These are phyloP conservation scores for Niebla homalea DNA, from an alignment of 495 filamentous ascomycete genomes.

Conservation along the genomic window DNA sequence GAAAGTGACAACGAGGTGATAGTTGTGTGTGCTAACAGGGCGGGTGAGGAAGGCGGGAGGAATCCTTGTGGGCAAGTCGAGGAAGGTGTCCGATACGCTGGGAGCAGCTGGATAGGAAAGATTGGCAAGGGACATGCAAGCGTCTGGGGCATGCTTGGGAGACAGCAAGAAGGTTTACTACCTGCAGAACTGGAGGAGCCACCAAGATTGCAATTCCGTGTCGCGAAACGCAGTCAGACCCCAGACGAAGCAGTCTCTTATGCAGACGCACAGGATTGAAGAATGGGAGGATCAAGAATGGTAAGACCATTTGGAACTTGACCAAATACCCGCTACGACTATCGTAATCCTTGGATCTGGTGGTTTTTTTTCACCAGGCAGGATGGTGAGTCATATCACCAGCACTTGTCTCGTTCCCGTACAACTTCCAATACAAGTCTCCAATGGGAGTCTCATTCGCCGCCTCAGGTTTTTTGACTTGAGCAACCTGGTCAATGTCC, in stretches of 20 bases:
- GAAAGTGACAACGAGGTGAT: slow-evolving; percentile 42
- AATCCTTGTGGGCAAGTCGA: slow-evolving; percentile 5
- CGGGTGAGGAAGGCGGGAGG: slow-evolving; percentile 33
- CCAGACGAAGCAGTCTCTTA: no score
- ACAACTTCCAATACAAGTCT: neutral
- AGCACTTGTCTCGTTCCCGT: neutral
- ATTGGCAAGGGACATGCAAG: slow-evolving; percentile 21
- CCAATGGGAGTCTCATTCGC: neutral
- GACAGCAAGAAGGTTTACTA: slow-evolving; percentile 32
- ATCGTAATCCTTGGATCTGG: no score
- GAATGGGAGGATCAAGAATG: no score
- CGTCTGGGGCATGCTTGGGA: slow-evolving; percentile 27
- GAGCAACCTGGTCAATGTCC: neutral
- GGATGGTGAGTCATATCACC: neutral
- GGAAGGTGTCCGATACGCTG: slow-evolving; percentile 48
- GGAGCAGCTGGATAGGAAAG: slow-evolving; percentile 67
- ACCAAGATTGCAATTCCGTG: no score
- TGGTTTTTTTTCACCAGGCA: no score
- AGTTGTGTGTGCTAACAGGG: slow-evolving; percentile 74
- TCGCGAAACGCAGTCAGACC: no score
- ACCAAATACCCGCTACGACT: no score
- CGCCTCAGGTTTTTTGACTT: neutral
- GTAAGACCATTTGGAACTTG: no score
- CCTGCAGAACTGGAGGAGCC: slow-evolving; percentile 31
- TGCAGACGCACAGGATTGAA: no score